A percentile compares a stretch with the other conserved stretches of the same genome.
phyloP scores from a whole-genome alignment of 2,329 filamentous ascomycete species.

The Fusarium phyllophilum region DNA sequence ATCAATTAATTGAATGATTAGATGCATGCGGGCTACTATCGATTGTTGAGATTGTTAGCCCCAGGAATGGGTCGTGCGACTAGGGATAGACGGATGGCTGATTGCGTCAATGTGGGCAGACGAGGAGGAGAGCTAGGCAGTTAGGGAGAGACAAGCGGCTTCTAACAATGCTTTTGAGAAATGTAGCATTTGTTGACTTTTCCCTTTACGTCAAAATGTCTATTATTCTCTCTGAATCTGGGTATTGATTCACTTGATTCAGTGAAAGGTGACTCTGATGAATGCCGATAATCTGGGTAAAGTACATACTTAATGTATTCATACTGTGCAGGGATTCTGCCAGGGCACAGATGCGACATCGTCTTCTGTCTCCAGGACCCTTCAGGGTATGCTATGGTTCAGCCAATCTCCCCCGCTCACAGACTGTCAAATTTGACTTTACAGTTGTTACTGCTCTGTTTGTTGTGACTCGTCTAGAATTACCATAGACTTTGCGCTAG shows the following conservation, averaged over 20 bases:
- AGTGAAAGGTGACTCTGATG: slow-evolving; percentile 14
- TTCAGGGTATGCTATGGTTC: slow-evolving; percentile 21
- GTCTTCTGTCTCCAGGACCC: slow-evolving; percentile 9
- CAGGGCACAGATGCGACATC: slow-evolving; percentile 25
- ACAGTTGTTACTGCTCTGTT: background rate
- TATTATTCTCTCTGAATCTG: background rate
- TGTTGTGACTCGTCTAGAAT: slow-evolving; percentile 20
- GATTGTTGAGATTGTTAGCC: slow-evolving; percentile 13
- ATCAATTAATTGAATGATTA: slow-evolving; percentile 4
- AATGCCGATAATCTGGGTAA: slow-evolving; percentile 29
- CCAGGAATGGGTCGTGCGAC: slow-evolving; percentile 14
- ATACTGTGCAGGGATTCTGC: slow-evolving; percentile 18
- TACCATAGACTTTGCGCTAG: slow-evolving; percentile 27
- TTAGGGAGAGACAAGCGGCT: slow-evolving; percentile 12
- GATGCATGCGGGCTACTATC: slow-evolving; percentile 11
- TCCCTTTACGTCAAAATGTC: slow-evolving; percentile 11
- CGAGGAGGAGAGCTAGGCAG: background rate
- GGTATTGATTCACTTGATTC: slow-evolving; percentile 11
- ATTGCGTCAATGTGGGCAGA: slow-evolving; percentile 28
- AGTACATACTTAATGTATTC: background rate
- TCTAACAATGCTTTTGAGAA: background rate
- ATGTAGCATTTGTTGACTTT: background rate
- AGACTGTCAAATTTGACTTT: slow-evolving; percentile 4
- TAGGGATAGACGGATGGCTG: slow-evolving; percentile 12
- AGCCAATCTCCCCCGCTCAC: slow-evolving; percentile 10